These are phyloP conservation scores for Xanthoceras sorbifolium DNA, from an alignment of 345 rosid genomes.

Conservation along the genomic window DNA sequence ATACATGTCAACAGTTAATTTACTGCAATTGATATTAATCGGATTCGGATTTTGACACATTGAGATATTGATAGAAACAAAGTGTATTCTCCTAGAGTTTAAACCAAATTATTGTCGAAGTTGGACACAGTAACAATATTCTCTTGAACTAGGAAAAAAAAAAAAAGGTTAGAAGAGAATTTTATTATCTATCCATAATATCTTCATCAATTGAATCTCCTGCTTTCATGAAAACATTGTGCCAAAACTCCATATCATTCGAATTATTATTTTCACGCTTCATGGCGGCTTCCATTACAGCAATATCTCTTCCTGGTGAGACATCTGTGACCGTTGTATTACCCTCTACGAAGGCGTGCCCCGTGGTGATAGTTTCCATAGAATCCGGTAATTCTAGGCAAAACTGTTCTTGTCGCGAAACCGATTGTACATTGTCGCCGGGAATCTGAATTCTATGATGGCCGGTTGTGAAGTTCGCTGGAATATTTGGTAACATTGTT, in stretches of 20 bases:
- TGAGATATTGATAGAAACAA: too few species aligned
- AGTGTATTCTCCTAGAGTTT: too few species aligned
- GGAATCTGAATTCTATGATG: constrained; percentile 2
- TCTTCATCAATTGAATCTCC: constrained; percentile 20
- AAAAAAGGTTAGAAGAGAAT: background rate
- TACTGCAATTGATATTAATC: too few species aligned
- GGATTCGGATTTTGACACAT: too few species aligned
- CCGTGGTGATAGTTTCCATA: too few species aligned
- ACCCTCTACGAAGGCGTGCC: background rate
- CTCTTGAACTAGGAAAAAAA: background rate
- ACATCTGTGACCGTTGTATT: background rate
- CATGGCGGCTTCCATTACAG: constrained; percentile 2
- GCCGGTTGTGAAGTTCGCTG: background rate
- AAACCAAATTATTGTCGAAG: background rate
- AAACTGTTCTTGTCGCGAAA: background rate
- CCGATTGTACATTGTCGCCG: background rate
- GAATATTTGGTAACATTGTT: background rate
- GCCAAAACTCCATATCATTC: constrained; percentile 25
- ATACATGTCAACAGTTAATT: too few species aligned
- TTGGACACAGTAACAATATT: background rate
- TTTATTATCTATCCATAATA: background rate
- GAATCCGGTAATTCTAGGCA: background rate
- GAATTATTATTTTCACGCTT: background rate
- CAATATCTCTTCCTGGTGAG: background rate
- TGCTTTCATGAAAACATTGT: constrained; percentile 19